These are phyloP conservation scores for Scheffersomyces cryptocercus DNA, from an alignment of 1,139 yeast species.

Conservation along the genomic window DNA sequence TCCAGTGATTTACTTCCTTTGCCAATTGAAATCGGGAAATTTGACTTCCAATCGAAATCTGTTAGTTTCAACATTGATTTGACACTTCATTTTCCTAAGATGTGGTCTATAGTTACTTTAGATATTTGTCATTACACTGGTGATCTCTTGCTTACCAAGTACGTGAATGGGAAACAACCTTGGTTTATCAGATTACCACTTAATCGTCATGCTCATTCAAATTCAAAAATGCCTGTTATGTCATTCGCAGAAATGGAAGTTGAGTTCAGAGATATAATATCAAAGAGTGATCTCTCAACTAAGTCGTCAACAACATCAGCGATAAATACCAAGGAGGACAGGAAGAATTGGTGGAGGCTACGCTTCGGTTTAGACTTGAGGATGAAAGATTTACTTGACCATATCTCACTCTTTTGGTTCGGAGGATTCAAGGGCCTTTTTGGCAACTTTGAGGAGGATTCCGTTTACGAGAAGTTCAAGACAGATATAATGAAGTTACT, in stretches of 20 bases:
- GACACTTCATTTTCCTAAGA: slow-evolving; percentile 35
- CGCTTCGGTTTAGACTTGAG: slow-evolving; percentile 63
- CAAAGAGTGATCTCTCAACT: slow-evolving; percentile 63
- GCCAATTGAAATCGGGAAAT: neutral
- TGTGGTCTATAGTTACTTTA: slow-evolving; percentile 63
- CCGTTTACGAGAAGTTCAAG: slow-evolving; percentile 36
- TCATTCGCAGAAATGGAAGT: slow-evolving; percentile 48
- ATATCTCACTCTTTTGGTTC: slow-evolving; percentile 69
- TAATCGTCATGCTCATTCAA: slow-evolving; percentile 50
- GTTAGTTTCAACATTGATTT: slow-evolving; percentile 17
- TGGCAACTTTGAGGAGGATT: slow-evolving; percentile 26
- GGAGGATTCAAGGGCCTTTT: slow-evolving; percentile 79
- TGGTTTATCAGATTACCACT: slow-evolving; percentile 62
- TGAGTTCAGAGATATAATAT: slow-evolving; percentile 53
- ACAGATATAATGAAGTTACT: slow-evolving; percentile 33
- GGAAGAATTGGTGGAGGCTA: slow-evolving; percentile 76
- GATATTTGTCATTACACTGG: slow-evolving; percentile 63
- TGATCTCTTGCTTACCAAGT: slow-evolving; percentile 55
- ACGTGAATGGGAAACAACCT: slow-evolving; percentile 37
- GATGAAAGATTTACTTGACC: slow-evolving; percentile 53
- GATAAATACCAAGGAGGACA: slow-evolving; percentile 59
- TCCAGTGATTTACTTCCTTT: slow-evolving; percentile 12
- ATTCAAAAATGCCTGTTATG: slow-evolving; percentile 30
- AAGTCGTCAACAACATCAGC: slow-evolving; percentile 48
- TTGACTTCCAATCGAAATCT: slow-evolving; percentile 6